Evolutionary conservation across 495 filamentous ascomycete species (phyloP), one percentile per base, ranked within the genome.

Genomic region (Podospora anserina): DNA sequence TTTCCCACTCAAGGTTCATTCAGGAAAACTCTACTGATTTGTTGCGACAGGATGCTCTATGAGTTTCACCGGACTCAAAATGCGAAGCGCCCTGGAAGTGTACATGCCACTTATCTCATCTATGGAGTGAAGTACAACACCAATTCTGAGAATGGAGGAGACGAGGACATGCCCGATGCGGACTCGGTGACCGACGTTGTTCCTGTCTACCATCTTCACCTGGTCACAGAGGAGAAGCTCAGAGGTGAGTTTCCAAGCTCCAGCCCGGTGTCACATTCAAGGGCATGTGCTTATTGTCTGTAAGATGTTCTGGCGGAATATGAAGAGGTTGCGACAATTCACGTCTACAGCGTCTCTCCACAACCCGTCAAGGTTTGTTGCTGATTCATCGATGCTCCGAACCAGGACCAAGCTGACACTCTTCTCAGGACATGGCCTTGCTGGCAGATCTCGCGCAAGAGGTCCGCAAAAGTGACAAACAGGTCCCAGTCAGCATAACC

Each of bases 81-180:
- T 78, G 83, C 82, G 39, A 92, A 90, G 75, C 91, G 88, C 58
- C 87, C 92, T 0, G 84, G 85, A 15, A 86, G 84, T 49, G 84
- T 98, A 54, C 88, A 94, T 80, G 94, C 95, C 65, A 97, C 92
- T 19, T 99, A 97, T 76, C 79, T 98, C 60, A 74, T 98, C 27
- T 88, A 89, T 65, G 95, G 95, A 23, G 78, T 72, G 66, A 85
- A 75, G 68, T 77, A 74, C 71, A 44, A 67, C 67, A 70, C 68
- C 18, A 28, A 69, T 28, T 27, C 73, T 63, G 63, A 73, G 74
- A 61, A 78, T 73, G 63, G 82, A 79, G 58, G 78, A 84, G 87
- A 88, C 68, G 89, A 85, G n/a, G 91, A 96, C 74, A 85, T 87
- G 11, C 81, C 89, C 57, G 92, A 95, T 88, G 87, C 87, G 55